These are phyloP conservation scores for Eucalyptus polybractea DNA, from an alignment of 345 rosid genomes.

Conservation along the genomic window DNA sequence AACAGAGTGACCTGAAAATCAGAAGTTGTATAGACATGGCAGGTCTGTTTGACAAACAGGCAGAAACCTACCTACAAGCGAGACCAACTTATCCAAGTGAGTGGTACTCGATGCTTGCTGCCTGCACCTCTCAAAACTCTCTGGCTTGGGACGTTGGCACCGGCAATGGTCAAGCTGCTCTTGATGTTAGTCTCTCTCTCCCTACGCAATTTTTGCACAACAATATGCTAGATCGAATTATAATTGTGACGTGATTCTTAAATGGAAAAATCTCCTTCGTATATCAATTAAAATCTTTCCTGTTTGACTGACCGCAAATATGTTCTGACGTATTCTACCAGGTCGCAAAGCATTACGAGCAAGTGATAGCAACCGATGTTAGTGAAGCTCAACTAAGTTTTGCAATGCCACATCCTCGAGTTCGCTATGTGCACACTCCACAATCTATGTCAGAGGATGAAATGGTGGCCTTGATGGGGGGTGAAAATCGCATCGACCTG, in stretches of 20 bases:
- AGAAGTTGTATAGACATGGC: neutral
- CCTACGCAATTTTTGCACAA: neutral
- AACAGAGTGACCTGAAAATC: neutral
- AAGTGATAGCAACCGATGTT: neutral
- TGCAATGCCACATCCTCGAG: neutral
- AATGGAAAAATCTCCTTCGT: neutral
- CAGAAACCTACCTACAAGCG: neutral
- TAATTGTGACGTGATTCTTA: neutral
- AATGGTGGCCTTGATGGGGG: neutral
- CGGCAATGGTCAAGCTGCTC: neutral
- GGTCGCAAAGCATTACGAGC: neutral
- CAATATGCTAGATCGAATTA: neutral
- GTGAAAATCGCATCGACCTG: neutral
- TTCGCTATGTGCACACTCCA: neutral
- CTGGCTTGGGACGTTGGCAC: neutral
- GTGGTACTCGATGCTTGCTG: neutral
- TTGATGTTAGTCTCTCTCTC: neutral
- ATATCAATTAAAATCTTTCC: neutral
- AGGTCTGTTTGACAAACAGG: neutral
- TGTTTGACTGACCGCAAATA: neutral
- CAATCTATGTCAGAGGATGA: neutral
- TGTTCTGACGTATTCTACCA: neutral
- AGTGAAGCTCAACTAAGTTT: neutral
- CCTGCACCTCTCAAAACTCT: neutral
- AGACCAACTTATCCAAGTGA: neutral